Evolutionary conservation across 2,329 filamentous ascomycete genomes (phyloP), one percentile per base, ranked within the genome.

Genomic region (Kalmusia sp.): DNA sequence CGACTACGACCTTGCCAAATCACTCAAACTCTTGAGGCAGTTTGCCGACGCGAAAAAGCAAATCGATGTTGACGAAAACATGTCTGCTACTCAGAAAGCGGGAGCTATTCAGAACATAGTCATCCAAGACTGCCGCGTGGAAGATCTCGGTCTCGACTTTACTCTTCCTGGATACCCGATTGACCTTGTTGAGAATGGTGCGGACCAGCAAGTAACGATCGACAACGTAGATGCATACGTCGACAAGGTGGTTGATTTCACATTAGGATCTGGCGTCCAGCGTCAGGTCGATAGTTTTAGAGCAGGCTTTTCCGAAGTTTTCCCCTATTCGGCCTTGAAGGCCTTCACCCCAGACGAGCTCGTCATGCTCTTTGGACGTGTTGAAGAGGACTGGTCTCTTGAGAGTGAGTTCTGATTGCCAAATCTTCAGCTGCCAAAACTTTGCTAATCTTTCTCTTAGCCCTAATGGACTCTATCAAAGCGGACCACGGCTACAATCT

Each of bases 401-500:
- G 93, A 98, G 73, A 99, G 91, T 95, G 85, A 83, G 91, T 82
- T 22, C 49, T n/a, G 19, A 33, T 34, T 12, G 35, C 33, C n/a
- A 30, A 37, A 21, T 31, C 17, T 1, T 54, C 40, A 43, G 34
- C 21, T 14, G 6, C 28, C 6, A 31, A 6, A 6, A 44, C 67
- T n/a, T 25, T 15, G 21, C 19, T 46, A 35, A 25, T 30, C 6
- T 15, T 27, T 22, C 15, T 37, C 47, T 2, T 64, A 95, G 91
- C 95, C 54, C 85, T 99, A 34, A 96, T 96, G 85, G 95, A 99
- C 70, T 97, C 93, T 0, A 93, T 99, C 79, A 99, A 99, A 79
- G 95, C 95, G 24, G 95, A 99, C 66, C 95, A 99, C 71, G 95
- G 95, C 7, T 99, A 91, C 80, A 99, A 98, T 66, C 95, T 99